Percentiles rank a stretch among this genome's conserved stretches.
phyloP scores from a whole-genome alignment of 257 asterid species.

The Solanum ossicruentum region DNA sequence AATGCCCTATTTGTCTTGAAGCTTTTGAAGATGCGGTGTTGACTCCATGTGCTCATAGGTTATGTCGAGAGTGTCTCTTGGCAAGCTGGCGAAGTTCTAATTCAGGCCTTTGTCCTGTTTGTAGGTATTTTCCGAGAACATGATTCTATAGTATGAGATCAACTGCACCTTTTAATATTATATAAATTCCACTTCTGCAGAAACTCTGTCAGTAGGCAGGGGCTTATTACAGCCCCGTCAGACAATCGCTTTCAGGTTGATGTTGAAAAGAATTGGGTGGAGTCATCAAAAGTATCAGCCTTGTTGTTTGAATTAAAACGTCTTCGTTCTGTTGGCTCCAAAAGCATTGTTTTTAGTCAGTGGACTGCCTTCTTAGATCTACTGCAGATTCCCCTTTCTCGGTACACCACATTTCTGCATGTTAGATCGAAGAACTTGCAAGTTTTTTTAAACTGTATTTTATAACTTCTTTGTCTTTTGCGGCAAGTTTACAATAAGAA shows the following conservation, averaged over 20 bases:
- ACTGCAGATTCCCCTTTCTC: constrained; percentile 79
- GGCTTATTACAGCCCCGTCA: constrained; percentile 88
- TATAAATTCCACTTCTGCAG: constrained; percentile 22
- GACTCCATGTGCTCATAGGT: constrained; percentile 96
- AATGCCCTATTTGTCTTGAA: constrained; percentile 97
- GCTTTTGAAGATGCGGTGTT: constrained; percentile 97
- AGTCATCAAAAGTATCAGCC: constrained; percentile 84
- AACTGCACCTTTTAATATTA: background rate
- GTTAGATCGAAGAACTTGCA: background rate
- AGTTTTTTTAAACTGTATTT: background rate
- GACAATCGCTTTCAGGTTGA: constrained; percentile 82
- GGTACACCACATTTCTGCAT: constrained; percentile 24
- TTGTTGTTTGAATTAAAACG: constrained; percentile 55
- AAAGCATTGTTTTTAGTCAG: constrained; percentile 93
- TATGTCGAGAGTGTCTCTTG: constrained; percentile 92
- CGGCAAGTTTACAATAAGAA: background rate
- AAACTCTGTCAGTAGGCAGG: constrained; percentile 62
- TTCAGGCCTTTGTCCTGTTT: constrained; percentile 90
- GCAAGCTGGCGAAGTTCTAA: constrained; percentile 84
- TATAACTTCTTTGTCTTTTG: background rate
- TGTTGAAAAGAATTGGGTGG: constrained; percentile 84
- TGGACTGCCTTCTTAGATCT: constrained; percentile 98
- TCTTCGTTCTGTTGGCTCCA: constrained; percentile 42
- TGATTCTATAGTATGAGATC: background rate
- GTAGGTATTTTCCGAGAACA: constrained; percentile 48